Evolutionary conservation across 169 alveolate genomes (phyloP), one percentile per base, ranked within the genome.

Genomic region (Plasmodium sp.): DNA sequence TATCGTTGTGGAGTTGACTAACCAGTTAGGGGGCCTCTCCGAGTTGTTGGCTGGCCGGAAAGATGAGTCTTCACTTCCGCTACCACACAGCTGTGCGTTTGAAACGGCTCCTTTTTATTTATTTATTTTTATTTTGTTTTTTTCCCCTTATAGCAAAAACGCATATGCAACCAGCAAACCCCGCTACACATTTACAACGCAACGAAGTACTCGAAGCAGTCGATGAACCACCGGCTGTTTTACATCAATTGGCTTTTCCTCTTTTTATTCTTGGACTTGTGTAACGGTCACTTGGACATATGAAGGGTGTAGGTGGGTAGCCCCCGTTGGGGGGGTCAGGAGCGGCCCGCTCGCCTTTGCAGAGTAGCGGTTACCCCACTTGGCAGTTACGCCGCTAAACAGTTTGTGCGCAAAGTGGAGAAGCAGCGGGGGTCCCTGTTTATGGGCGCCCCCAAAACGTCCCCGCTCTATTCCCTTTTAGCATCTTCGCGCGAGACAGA

Each of bases 151-250:
- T 27, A 85, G 93, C 81, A 85, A 22, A 85, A 54, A 36, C 67
- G 16, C 4, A 77, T 85, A 41, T 85, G 93, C 73, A 85, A 85
- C 43, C 93, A 85, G 41, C 93, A 85, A 5, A 85, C 93, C 33
- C 93, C 93, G 12, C 16, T 85, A 48, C 93, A 85, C 51, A 85
- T 85, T 54, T 96, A 96, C 79, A 95, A 72, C 75, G 97, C 97
- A n/a, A 94, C 96, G 16, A 58, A 84, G 43, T 84, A 95, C 54
- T 96, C 97, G 31, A 96, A 93, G 96, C 88, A 93, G 75, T 96
- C 97, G 22, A 95, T 96, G 93, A 96, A 96, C 48, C 97, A 96
- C 79, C 88, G 97, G 41, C 81, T 96, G n/a, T 96, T 96, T 62
- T 96, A 96, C 72, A 96, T 96, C 74, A 96, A 96, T 71, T 95